These are phyloP conservation scores for Penicillium hordei DNA, from an alignment of 2,329 filamentous ascomycete genomes.

Conservation along the genomic window DNA sequence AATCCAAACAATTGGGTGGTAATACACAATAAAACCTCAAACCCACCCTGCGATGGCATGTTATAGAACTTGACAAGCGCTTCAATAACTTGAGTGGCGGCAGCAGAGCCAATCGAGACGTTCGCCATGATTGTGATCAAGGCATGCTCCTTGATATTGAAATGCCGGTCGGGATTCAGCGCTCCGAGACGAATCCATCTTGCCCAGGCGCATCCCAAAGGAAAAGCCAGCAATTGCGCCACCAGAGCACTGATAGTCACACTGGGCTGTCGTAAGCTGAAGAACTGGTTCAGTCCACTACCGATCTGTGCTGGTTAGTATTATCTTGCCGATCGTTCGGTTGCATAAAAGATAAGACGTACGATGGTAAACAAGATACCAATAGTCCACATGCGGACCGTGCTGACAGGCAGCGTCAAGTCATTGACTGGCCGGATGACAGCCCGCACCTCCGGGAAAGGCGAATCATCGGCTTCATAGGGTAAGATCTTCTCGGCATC, in stretches of 20 bases:
- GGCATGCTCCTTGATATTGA: slow-evolving; percentile 45
- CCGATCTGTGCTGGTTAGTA: slow-evolving; percentile 29
- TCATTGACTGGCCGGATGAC: slow-evolving; percentile 38
- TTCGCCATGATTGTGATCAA: slow-evolving; percentile 50
- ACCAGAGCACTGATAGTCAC: slow-evolving; percentile 42
- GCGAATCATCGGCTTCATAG: slow-evolving; percentile 41
- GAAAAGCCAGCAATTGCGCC: slow-evolving; percentile 48
- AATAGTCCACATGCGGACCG: slow-evolving; percentile 41
- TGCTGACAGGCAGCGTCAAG: slow-evolving; percentile 33
- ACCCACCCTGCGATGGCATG: slow-evolving; percentile 58
- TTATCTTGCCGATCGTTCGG: not conserved
- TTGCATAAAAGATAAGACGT: slow-evolving; percentile 18
- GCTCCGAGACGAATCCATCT: slow-evolving; percentile 41
- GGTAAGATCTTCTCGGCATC: slow-evolving; percentile 36
- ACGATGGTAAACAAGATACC: slow-evolving; percentile 41
- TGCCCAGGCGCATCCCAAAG: slow-evolving; percentile 44
- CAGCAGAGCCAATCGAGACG: slow-evolving; percentile 48
- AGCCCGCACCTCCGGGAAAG: slow-evolving; percentile 41
- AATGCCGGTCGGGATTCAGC: slow-evolving; percentile 45
- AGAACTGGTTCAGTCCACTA: slow-evolving; percentile 42
- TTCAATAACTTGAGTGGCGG: slow-evolving; percentile 41
- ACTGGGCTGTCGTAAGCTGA: slow-evolving; percentile 41
- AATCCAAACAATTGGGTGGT: slow-evolving; percentile 65
- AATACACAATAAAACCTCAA: slow-evolving; percentile 60
- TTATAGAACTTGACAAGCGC: slow-evolving; percentile 53